Evolutionary conservation across 352 stramenopile genomes (phyloP), one percentile per base, ranked within the genome.

Genomic region (Globisporangium rhizosaccharum): DNA sequence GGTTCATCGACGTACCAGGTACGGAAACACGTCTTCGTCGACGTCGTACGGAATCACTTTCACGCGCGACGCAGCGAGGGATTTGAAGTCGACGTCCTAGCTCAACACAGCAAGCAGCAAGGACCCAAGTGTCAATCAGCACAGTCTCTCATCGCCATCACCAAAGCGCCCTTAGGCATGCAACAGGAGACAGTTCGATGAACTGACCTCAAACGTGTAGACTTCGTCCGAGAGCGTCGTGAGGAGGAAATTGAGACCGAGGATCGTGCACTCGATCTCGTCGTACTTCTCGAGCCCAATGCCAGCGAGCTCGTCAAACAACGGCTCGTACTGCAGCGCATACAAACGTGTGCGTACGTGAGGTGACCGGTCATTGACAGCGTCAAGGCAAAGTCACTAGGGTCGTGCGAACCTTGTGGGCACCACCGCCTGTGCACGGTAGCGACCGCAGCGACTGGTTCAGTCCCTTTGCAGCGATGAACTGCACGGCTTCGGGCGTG

Each of bases 231-330:
- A 85, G 11, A 98, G 76, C 57, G 96, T 97, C 18, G 90, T 95
- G 45, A 99, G 77, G 17, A 98, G 76, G 66, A 99, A 98, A 75
- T 99, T 95, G 72, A 99, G 95, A 3, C 97, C 97, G 39, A 94
- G 74, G 62, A 99, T 97, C 30, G 98, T 88, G 70, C 93, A 98
- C 59, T 98, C 88, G 66, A 99, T 96, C 76, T 99, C 97, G 33
- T 93, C 84, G 53, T 89, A 89, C 50, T 90, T 93, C 28, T 92
- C 76, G 45, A 95, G 66, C 18, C 92, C 72, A 48, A 95, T 95
- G 0, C 76, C 84, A n/a, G 85, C 84, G 25, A 90, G 71, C n/a
- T 90, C 76, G 17, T 69, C 71, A 60, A 95, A 92, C 8, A 77
- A 48, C 42, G 66, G 59, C 26, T 69, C 86, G 53, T 94, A 95